A percentile compares a stretch with the other conserved stretches of the same genome.
Conservation (phyloP, 2,329 filamentous ascomycete genomes). For the Sclerotinia glacialis region DNA sequence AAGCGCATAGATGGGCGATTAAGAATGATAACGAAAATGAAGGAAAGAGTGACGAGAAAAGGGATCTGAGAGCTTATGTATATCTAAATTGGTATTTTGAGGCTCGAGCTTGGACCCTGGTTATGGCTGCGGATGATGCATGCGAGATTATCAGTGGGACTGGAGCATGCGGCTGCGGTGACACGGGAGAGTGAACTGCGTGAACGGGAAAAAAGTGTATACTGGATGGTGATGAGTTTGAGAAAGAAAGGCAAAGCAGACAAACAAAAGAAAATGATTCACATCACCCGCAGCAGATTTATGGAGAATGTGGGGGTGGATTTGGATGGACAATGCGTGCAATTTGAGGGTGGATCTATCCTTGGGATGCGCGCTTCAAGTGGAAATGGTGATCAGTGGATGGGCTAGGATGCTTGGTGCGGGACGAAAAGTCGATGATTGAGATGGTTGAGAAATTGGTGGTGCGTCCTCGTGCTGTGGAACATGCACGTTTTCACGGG, state of each 20-base stretch:
- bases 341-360: background rate
- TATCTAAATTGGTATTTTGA: background rate
- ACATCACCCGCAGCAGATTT: conserved; percentile 5
- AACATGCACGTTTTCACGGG: background rate
- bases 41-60: background rate
- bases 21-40: background rate
- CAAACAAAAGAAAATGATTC: background rate
- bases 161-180: background rate
- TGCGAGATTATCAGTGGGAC: conserved; percentile 1
- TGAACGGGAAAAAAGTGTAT: background rate
- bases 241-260: background rate
- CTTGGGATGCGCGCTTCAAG: background rate
- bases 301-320: background rate
- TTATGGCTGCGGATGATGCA: background rate
- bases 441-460: background rate
- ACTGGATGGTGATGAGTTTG: background rate
- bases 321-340: conserved; percentile 10
- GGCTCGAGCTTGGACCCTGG: background rate
- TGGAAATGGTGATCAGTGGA: background rate
- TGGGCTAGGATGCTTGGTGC: background rate
- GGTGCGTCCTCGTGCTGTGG: background rate
- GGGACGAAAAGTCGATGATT: background rate
- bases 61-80: conserved; percentile 1
- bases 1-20: background rate
- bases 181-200: background rate